Percentiles rank a stretch among this genome's conserved stretches.
Evolutionary conservation across 2,329 filamentous ascomycete genomes (phyloP).

Genomic region (Fusarium sp.): DNA sequence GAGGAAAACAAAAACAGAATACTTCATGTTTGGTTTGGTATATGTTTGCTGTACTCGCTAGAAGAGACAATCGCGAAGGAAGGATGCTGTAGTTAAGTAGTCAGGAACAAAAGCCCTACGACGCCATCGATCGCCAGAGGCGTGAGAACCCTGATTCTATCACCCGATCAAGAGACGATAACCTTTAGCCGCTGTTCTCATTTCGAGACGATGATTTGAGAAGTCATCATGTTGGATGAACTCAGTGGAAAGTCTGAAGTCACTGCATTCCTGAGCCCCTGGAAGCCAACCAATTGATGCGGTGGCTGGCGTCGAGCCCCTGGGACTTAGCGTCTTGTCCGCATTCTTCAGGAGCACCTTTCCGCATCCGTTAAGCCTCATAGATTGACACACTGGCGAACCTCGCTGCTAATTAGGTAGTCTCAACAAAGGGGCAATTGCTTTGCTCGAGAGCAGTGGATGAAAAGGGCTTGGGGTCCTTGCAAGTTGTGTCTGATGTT

Average conservation of each 20-base stretch:
- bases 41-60: too few relatives aligned
- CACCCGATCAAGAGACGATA: neutral
- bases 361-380: neutral
- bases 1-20: neutral
- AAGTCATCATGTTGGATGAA: neutral
- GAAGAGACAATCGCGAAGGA: neutral
- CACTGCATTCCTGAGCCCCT: neutral
- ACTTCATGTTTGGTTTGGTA: neutral
- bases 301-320: neutral
- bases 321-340: neutral
- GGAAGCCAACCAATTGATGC: neutral
- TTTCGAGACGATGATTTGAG: neutral
- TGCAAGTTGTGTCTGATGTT: accelerated
- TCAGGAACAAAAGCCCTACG: neutral
- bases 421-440: too few relatives aligned
- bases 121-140: neutral
- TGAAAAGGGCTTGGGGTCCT: accelerated
- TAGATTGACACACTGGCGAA: neutral
- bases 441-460: accelerated
- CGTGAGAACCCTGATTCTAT: neutral
- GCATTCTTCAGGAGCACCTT: neutral
- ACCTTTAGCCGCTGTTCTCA: neutral
- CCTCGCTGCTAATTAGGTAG: too few relatives aligned
- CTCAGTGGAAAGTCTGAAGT: neutral
- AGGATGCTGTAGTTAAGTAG: neutral